Evolutionary conservation across 2,329 filamentous ascomycete species (phyloP), one percentile per base, ranked within the genome.

Genomic region (Aspergillus sp.): DNA sequence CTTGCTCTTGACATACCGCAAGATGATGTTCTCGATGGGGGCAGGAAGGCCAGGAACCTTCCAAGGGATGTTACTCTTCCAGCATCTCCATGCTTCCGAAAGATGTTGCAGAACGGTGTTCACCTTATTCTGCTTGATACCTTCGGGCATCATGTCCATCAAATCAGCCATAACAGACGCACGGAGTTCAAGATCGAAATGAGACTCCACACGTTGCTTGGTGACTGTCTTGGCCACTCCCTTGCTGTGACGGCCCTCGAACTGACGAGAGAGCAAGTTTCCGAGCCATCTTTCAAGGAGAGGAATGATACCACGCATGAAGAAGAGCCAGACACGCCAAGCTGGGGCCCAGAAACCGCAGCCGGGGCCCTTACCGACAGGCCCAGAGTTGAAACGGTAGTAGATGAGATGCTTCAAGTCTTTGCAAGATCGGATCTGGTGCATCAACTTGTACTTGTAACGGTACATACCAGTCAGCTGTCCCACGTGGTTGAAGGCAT

Each of bases 131-230:
- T 99, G 95, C 76, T 97, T 97, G 79, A 99, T 98, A 65, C 95
- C 95, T 73, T 99, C 96, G 0, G 95, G 95, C 95, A 99, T 99
- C 96, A 99, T 99, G 70, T 99, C 95, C 90, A 97, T 97, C 51
- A 99, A 81, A 77, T 99, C 95, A 45, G 93, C 92, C 93, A 99
- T 99, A 64, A 99, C 95, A 0, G 95, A 97, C 15, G 96, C 96
- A 69, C 95, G 91, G 51, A 99, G 86, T 77, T 99, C 95, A 56
- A 99, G 83, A 77, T 99, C 95, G 70, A 97, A 99, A 73, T 99
- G 96, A 23, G 95, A 98, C 72, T 99, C 95, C 6, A 99, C 95
- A 78, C 95, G 91, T 78, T 99, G 95, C 79, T 99, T 99, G 4
- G 95, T 99, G 37, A 99, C 95, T 0, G 95, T 99, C 82, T 99